Conservation (phyloP, 176 grass and related monocot genomes). For the Canna indica region DNA sequence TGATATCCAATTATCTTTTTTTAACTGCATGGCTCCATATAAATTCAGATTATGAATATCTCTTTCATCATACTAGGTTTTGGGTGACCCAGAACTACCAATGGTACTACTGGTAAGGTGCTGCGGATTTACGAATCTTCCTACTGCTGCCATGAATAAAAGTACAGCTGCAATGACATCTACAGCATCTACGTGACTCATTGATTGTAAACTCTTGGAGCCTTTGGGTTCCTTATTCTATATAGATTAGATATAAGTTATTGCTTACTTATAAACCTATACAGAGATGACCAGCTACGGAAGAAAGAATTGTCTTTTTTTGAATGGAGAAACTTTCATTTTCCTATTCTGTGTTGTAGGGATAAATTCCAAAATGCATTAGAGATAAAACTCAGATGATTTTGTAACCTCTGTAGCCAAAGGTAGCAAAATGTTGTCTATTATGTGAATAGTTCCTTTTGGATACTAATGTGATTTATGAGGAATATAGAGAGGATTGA, state of each 20-base stretch:
- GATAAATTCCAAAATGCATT: not conserved
- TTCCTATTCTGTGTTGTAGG: not conserved
- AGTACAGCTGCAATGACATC: not conserved
- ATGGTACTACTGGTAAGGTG: not conserved
- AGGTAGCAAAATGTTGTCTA: too few relatives aligned
- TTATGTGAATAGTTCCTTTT: not conserved
- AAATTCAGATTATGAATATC: too few relatives aligned
- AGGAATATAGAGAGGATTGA: too few relatives aligned
- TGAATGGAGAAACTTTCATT: not conserved
- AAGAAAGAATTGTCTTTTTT: too few relatives aligned
- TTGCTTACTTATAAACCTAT: not conserved
- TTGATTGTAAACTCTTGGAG: not conserved
- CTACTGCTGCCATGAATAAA: not conserved
- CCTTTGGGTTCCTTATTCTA: not conserved
- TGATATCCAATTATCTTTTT: too few relatives aligned
- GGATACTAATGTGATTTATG: not conserved
- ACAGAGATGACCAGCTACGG: too few relatives aligned
- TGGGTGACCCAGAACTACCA: too few relatives aligned
- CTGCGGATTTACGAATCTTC: not conserved
- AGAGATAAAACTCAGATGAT: not conserved
- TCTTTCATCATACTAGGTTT: too few relatives aligned
- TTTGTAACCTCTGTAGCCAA: too few relatives aligned
- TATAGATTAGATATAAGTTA: not conserved
- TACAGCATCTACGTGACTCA: not conserved
- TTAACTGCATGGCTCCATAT: too few relatives aligned